Base-by-base conservation (phyloP, 495 filamentous ascomycete species). In the Echria macrotheca region DNA sequence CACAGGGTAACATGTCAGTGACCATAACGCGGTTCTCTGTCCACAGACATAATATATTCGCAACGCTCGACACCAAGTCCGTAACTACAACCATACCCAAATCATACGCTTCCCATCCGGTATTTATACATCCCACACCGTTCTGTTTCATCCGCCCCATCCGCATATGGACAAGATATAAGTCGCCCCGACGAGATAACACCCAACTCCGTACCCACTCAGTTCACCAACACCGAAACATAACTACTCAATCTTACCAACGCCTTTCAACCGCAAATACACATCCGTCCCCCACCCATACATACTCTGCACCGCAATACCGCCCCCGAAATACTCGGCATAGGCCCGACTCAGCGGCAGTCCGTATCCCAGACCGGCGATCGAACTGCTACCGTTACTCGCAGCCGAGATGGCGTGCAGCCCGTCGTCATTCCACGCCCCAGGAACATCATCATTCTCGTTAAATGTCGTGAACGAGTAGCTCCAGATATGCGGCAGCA, bases 301-400 rank as follows among this genome's bases (percentile, higher is more conserved):
- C 26, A 96, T 62, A 59, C 88, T 96, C 75, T 97, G 93, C 49
- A 98, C 83, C 6, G 80, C 81, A 53, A 98, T 89, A n/a, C 91
- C 89, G 1, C 93, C 93, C 2, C 93, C 93, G 74, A 98, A 98
- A 60, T 97, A 96, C 69, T 98, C 91, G 0, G 93, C 93, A 69
- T 98, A 98, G 0, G 93, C 91, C 55, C 93, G 78, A 43, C 90
- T 89, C 29, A 98, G 67, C 31, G 93, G 93, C 50, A 98, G 58
- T 10, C 93, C 93, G 68, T 98, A 98, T 2, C 93, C 93, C 21
- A 98, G 70, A 1, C 93, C 90, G 0, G 93, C 93, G 50, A 98
- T 90, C 44, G 83, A 89, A 57, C 81, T 86, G 2, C 78, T 69
- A 28, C 82, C 82, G 2, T 78, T 80, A 36, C 84, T 80, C 14